Percentiles rank a stretch among this genome's conserved stretches.
These are phyloP conservation scores for Cyclotella baltica DNA, from an alignment of 108 stramenopile genomes.

Conservation along the genomic window DNA sequence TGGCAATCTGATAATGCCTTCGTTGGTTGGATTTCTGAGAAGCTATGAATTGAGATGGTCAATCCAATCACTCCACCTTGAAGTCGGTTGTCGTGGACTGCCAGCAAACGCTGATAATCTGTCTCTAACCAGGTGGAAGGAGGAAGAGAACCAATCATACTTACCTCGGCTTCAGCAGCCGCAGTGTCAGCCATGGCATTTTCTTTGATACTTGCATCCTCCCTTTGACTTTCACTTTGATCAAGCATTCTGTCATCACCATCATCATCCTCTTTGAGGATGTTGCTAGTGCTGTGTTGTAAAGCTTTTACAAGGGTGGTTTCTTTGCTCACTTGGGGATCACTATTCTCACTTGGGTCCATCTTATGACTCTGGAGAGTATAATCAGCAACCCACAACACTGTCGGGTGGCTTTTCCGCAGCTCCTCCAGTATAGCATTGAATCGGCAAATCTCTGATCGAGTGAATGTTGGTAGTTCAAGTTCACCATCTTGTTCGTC, in stretches of 20 bases:
- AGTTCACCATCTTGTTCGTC: background rate
- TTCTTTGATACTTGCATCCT: background rate
- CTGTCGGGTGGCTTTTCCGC: background rate
- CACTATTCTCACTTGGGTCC: background rate
- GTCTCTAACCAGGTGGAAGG: conserved; percentile 4
- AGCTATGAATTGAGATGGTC: background rate
- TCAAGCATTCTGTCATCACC: background rate
- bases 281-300: too few relatives aligned
- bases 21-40: background rate
- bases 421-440: background rate
- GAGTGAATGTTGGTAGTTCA: background rate
- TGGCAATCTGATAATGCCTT: conserved; percentile 15
- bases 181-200: background rate
- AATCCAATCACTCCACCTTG: conserved; percentile 5
- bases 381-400: conserved; percentile 1
- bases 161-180: background rate
- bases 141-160: background rate
- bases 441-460: conserved; percentile 13
- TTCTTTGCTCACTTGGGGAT: background rate
- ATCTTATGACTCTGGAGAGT: background rate
- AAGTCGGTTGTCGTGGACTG: conserved; percentile 6
- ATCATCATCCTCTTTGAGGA: background rate
- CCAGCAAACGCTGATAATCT: conserved; percentile 13
- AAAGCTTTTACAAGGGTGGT: too few relatives aligned
- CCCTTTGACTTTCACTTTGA: background rate